These are phyloP conservation scores for Lentinula sp. DNA, from an alignment of 768 basidiomycete genomes.

Conservation along the genomic window DNA sequence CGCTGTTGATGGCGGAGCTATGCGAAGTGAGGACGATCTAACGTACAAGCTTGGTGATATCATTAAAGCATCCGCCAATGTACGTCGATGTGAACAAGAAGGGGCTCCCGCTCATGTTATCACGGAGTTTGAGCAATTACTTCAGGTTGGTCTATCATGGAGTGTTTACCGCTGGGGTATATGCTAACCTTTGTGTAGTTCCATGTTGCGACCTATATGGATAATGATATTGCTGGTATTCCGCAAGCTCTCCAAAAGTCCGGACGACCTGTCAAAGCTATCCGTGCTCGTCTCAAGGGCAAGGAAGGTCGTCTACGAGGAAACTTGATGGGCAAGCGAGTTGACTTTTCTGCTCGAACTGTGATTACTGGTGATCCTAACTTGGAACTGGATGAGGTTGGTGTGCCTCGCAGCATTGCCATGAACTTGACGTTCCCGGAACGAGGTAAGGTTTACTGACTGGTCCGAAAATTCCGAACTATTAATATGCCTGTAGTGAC, in stretches of 20 bases:
- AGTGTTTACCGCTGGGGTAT: neutral
- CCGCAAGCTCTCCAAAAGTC: conserved; percentile 97
- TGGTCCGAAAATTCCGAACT: neutral
- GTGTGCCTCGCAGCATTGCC: conserved; percentile 90
- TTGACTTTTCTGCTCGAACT: conserved; percentile 98
- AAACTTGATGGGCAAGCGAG: conserved; percentile 99
- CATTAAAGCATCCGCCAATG: conserved; percentile 90
- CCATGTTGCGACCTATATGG: conserved; percentile 99
- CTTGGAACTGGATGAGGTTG: conserved; percentile 92
- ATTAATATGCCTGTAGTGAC: conserved; percentile 55
- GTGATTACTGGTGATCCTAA: conserved; percentile 99
- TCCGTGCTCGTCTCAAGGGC: conserved; percentile 95
- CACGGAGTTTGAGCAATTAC: conserved; percentile 90
- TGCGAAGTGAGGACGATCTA: conserved; percentile 97
- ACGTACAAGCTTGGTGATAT: conserved; percentile 98
- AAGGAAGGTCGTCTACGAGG: conserved; percentile 98
- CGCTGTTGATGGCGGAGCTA: conserved; percentile 92
- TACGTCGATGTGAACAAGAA: conserved; percentile 90
- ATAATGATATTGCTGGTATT: conserved; percentile 97
- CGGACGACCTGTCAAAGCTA: conserved; percentile 95
- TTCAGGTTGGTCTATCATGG: conserved; percentile 60
- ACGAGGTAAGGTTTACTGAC: conserved; percentile 52
- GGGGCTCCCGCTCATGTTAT: conserved; percentile 96
- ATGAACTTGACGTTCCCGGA: conserved; percentile 99
- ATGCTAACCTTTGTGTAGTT: conserved; percentile 49